Evolutionary conservation across 2,329 filamentous ascomycete species (phyloP).

Genomic region (Plectosphaerella cucumerina): DNA sequence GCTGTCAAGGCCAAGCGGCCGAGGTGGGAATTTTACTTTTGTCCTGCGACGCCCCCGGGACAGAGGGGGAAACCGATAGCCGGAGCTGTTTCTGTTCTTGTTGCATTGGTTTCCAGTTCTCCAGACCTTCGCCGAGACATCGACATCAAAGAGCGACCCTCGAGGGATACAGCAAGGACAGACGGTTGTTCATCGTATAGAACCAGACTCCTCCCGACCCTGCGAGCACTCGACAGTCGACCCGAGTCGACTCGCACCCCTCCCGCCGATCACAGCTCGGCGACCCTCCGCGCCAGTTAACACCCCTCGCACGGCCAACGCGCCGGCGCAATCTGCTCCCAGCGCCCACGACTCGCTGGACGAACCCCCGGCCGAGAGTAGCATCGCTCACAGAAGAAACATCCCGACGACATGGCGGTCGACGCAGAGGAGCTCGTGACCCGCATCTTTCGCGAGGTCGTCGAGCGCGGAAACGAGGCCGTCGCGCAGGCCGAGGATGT

Average conservation of each 20-base stretch:
- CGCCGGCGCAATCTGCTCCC: not conserved
- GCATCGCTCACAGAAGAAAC: not conserved
- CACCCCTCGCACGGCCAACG: not conserved
- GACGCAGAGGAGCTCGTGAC: slow-evolving; percentile 1
- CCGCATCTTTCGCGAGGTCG: slow-evolving; percentile 30
- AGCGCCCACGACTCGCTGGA: too few relatives aligned
- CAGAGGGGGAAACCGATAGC: not conserved
- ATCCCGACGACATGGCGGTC: not conserved
- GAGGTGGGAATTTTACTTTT: not conserved
- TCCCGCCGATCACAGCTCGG: not conserved
- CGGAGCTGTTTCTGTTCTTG: not conserved
- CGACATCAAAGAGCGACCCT: not conserved
- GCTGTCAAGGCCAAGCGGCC: not conserved
- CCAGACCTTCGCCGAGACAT: not conserved
- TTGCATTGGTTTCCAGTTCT: not conserved
- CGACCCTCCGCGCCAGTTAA: not conserved
- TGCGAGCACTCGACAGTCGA: not conserved
- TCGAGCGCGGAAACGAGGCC: slow-evolving; percentile 30
- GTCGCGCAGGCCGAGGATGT: slow-evolving; percentile 24
- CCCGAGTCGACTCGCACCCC: not conserved
- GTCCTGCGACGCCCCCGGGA: not conserved
- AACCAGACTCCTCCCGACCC: not conserved
- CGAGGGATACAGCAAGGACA: not conserved
- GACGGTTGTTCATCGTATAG: not conserved
- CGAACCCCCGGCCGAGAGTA: too few relatives aligned